Base-by-base conservation (phyloP, 441 rosid species). In the Jatropha podagrica region DNA sequence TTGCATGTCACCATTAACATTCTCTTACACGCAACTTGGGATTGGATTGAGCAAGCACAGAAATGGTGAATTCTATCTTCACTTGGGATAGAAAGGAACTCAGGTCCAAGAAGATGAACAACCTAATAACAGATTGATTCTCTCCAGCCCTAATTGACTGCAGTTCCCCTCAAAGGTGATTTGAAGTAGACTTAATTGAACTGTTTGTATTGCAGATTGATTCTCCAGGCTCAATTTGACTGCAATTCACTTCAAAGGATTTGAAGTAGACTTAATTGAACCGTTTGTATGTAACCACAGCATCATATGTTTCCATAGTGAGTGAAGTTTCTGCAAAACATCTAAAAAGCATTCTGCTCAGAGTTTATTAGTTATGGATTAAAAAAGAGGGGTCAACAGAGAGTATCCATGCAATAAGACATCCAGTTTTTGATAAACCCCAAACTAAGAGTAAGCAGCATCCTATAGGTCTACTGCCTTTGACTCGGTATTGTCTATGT, bases 291-390 rank as follows among this genome's bases (percentile, higher is more conserved):
- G 82, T 82, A 41, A 86, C 85, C 65, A 93, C 94, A 17, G 81
- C 74, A 71, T 92, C 97, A 71, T 90, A 92, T 0, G 95, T 74
- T 79, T 91, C 97, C 86, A 89, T 83, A 13, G 83, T 78, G 38
- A 92, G 86, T 0, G 79, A 80, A 76, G 88, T 83, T 82, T 81
- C 89, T 41, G 92, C 91, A 66, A 86, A 90, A 84, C 94, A 90
- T 83, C 92, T 90, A 75, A 52, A 77, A 26, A 2, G 44, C 32
- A 69, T 55, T 65, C 51, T 20, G 55, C 42, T 76, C 59, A 70
- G 65, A 15, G 70, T 37, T 37, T 60, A 27, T 20, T 12, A 4
- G 13, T 14, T 51, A 49, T 38, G 59, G 37, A 27, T 18, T 49
- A 12, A 14, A 12, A 14, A n/a, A 37, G 10, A 48, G 56, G 54